phyloP scores from a whole-genome alignment of 305 asterid genomes.

The Plantago coronopus region DNA sequence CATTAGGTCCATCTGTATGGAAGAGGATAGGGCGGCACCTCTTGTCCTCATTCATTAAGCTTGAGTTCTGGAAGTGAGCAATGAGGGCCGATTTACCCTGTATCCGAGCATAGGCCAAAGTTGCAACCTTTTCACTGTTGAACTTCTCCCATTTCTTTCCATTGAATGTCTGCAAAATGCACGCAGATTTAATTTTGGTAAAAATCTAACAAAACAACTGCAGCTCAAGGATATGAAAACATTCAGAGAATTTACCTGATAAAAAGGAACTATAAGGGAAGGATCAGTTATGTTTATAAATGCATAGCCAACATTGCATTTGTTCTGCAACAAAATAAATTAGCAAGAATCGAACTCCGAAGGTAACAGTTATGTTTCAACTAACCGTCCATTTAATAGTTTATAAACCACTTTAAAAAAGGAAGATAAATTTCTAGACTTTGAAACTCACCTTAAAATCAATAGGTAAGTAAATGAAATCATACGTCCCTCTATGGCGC shows the following conservation, averaged over 20 bases:
- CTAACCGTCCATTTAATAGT: not conserved
- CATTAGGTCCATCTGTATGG: slow-evolving; percentile 98
- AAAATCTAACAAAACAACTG: slow-evolving; percentile 16
- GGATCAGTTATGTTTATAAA: slow-evolving; percentile 97
- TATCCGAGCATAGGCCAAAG: slow-evolving; percentile 95
- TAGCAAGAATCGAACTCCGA: slow-evolving; percentile 19
- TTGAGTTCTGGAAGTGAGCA: slow-evolving; percentile 98
- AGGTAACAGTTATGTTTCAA: slow-evolving; percentile 2
- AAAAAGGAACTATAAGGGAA: slow-evolving; percentile 74
- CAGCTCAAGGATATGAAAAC: slow-evolving; percentile 19
- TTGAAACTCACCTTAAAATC: slow-evolving; percentile 78
- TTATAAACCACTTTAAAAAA: slow-evolving; percentile 1
- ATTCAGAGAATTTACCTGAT: slow-evolving; percentile 47
- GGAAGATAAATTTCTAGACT: not conserved
- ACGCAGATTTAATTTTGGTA: not conserved
- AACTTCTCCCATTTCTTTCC: slow-evolving; percentile 99
- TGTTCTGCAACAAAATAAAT: slow-evolving; percentile 71
- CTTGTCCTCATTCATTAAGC: slow-evolving; percentile 99
- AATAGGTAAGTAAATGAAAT: slow-evolving; percentile 91
- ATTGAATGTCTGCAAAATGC: slow-evolving; percentile 65
- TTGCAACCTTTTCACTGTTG: slow-evolving; percentile 96
- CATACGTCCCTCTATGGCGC: slow-evolving; percentile 88
- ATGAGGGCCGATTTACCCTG: slow-evolving; percentile 97
- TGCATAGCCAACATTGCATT: slow-evolving; percentile 98
- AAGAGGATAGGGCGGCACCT: slow-evolving; percentile 96